A percentile compares a stretch with the other conserved stretches of the same genome.
phyloP scores from a whole-genome alignment of 2,329 filamentous ascomycete species.

The Aspergillus flavus region DNA sequence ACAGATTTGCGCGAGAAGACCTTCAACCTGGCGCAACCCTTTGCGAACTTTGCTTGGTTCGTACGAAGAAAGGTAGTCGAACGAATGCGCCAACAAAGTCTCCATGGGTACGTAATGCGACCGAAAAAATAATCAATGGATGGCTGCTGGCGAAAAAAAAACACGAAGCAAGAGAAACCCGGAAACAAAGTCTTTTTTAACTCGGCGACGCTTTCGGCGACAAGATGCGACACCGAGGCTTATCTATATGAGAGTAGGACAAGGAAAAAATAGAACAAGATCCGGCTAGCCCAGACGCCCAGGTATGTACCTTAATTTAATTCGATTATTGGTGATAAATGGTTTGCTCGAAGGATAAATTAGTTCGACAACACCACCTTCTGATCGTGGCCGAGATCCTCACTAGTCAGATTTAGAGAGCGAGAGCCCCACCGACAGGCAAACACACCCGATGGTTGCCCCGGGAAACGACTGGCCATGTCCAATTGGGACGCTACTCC shows the following conservation, averaged over 20 bases:
- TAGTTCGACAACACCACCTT: conserved; percentile 11
- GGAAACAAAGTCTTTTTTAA: conserved; percentile 1
- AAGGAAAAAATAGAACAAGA: conserved; percentile 13
- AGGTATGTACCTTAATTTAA: conserved; percentile 8
- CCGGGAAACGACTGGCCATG: conserved; percentile 8
- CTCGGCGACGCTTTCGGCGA: conserved; percentile 4
- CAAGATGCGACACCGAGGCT: conserved; percentile 8
- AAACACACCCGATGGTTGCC: conserved; percentile 27
- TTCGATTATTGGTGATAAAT: conserved; percentile 11
- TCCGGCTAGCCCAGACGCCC: conserved; percentile 3
- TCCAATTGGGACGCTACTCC: not conserved
- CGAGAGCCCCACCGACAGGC: conserved; percentile 22
- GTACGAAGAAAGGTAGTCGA: conserved; percentile 94
- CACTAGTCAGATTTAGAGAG: conserved; percentile 12
- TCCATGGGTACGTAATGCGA: conserved; percentile 65
- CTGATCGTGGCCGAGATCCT: conserved; percentile 19
- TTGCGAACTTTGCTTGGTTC: conserved; percentile 89
- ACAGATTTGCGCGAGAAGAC: conserved; percentile 91
- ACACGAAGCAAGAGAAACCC: conserved; percentile 1
- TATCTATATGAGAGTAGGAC: conserved; percentile 10
- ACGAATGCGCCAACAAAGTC: conserved; percentile 84
- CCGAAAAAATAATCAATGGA: not conserved
- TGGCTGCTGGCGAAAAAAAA: not conserved
- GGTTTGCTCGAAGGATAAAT: conserved; percentile 7
- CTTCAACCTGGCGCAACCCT: conserved; percentile 90